Evolutionary conservation across 2,329 filamentous ascomycete genomes (phyloP), one percentile per base, ranked within the genome.

Genomic region (Parascedosporium putredinis): DNA sequence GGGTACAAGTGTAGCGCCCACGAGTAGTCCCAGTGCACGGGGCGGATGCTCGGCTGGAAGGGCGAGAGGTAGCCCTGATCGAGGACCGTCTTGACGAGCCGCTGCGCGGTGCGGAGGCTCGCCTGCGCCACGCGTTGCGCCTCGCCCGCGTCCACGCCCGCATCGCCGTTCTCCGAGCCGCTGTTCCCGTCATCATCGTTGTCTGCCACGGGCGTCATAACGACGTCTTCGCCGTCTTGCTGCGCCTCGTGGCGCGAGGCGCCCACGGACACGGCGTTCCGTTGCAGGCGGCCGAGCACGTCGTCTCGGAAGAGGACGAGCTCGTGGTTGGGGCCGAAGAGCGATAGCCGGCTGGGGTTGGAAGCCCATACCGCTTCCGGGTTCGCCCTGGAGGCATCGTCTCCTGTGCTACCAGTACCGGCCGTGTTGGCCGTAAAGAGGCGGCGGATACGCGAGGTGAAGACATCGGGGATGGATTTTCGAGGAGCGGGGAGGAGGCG

Each of bases 61-160:
- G 93, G 93, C 0, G 86, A 83, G 9, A 98, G 76, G 55, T 88
- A 86, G 4, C 88, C 88, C 67, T 98, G 93, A 57, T 95, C 90
- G 6, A 98, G 76, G 8, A 98, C 64, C 0, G 91, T 95, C 63
- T 95, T 94, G 59, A 95, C 89, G 1, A 97, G 75, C 57, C 87
- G 86, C 51, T 84, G 78, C 6, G 86, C 84, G 5, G 78, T 73
- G 49, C 73, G 73, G 18, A 77, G 60, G 54, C 81, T 77, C 1
- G 58, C 29, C n/a, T 55, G 18, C 9, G 51, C 53, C 3, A 53
- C 33, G 10, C 56, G 24, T 9, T 53, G 42, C 46, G 18, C 51
- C 31, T 16, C 45, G 9, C 12, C 49, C 18, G 27, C 54, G n/a
- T 57, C 54, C 5, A 55, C 56, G 2, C 57, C 57, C 29, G 55